Percentiles rank a stretch among this genome's conserved stretches.
These are phyloP conservation scores for Leonotis leonurus DNA, from an alignment of 257 asterid genomes.

Conservation along the genomic window DNA sequence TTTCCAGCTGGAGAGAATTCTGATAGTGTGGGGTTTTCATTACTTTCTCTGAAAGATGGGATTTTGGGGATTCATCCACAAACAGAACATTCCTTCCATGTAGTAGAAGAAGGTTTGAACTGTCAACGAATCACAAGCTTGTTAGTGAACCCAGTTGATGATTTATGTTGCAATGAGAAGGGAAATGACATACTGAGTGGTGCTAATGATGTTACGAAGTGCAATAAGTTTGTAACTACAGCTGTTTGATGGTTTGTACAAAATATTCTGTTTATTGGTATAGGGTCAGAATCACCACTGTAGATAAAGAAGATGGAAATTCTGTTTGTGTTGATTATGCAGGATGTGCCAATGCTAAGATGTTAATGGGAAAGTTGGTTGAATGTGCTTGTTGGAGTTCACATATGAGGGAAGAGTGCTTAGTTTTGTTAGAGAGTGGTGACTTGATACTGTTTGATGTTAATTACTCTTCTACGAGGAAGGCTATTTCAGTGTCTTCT, in stretches of 20 bases:
- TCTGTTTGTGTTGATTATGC: slow-evolving; percentile 34
- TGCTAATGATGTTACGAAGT: too few species aligned
- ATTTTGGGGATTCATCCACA: slow-evolving; percentile 16
- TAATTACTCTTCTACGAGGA: slow-evolving; percentile 19
- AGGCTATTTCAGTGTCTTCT: too few species aligned
- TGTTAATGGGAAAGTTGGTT: slow-evolving; percentile 37
- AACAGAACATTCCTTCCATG: slow-evolving; percentile 2
- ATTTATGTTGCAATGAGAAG: slow-evolving; percentile 3
- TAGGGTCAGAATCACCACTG: slow-evolving; percentile 26
- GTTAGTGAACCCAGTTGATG: slow-evolving; percentile 27
- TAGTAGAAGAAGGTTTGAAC: slow-evolving; percentile 30
- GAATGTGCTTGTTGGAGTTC: slow-evolving; percentile 80
- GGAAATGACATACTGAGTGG: background rate
- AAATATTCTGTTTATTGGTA: slow-evolving; percentile 63
- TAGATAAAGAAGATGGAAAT: too few species aligned
- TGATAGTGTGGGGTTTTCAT: slow-evolving; percentile 51
- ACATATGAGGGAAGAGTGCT: slow-evolving; percentile 62
- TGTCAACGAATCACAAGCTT: slow-evolving; percentile 36
- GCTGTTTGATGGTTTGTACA: slow-evolving; percentile 59
- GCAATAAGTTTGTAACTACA: too few species aligned
- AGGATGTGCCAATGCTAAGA: slow-evolving; percentile 35
- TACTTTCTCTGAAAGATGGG: slow-evolving; percentile 32
- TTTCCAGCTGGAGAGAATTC: slow-evolving; percentile 63
- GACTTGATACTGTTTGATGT: slow-evolving; percentile 62
- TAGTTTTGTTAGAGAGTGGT: slow-evolving; percentile 65